Evolutionary conservation across 352 stramenopile species (phyloP), one percentile per base, ranked within the genome.

Genomic region (Phytophthora cactorum): DNA sequence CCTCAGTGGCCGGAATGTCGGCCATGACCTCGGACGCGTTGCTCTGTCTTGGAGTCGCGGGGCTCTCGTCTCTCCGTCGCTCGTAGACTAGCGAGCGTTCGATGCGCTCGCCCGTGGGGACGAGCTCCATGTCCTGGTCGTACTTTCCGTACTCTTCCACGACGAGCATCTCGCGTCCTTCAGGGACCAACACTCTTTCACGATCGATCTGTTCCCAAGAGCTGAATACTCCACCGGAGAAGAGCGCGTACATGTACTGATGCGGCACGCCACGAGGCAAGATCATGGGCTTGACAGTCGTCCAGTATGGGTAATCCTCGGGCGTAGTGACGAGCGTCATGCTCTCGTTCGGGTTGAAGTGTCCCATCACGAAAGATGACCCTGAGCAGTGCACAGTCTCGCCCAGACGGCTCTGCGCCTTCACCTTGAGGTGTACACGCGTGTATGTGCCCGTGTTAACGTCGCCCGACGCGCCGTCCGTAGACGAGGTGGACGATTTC

Each of bases 291-390:
- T 97, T 93, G 29, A 82, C 73, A 1, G 97, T 99, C 25, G 81
- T 95, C 97, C 97, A 99, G 50, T 98, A 85, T 8, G 97, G 97
- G 78, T 99, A 99, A 4, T 90, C 81, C n/a, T 98, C 93, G 0
- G 97, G 97, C 28, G 92, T 98, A 1, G 97, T 99, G 25, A 98
- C 91, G 60, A 99, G 90, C 64, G 97, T 95, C 61, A 99, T 93
- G 43, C 83, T 91, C 55, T 95, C 85, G 66, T 81, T 95, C 63
- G 86, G 86, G 60, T 95, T 95, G 73, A 93, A 95, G 75, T 95
- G 85, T 14, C 88, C 88, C 88, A 95, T 95, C 12, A 89, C 78
- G 65, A 94, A 91, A 22, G 86, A 93, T 62, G 88, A 91, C 29
- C 88, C 88, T 1, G 82, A 91, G 63, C 81, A 91, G 61, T 93